phyloP scores from a whole-genome alignment of 1,284 basidiomycete genomes.

The Boletus sp. region DNA sequence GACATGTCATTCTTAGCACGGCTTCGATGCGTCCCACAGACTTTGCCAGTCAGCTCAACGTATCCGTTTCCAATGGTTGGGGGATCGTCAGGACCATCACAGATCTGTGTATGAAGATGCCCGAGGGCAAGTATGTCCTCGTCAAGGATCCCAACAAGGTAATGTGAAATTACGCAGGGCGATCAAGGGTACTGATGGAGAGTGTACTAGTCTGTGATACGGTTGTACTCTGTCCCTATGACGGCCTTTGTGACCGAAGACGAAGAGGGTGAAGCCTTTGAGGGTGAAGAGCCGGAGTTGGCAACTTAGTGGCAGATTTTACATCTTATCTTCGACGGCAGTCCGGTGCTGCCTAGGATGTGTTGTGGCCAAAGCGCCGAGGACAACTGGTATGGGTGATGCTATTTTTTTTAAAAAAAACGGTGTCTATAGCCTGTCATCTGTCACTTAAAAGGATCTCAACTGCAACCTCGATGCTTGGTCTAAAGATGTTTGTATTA shows the following conservation, averaged over 20 bases:
- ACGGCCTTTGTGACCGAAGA: conserved; percentile 79
- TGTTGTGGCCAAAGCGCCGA: background rate
- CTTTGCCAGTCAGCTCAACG: conserved; percentile 94
- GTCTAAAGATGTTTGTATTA: conserved; percentile 45
- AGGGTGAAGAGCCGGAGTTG: conserved; percentile 54
- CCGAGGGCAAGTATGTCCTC: conserved; percentile 95
- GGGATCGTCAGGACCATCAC: conserved; percentile 96
- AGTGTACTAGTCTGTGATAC: conserved; percentile 79
- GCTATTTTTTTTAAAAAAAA: background rate
- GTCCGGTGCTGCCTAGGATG: background rate
- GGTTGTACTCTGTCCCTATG: conserved; percentile 90
- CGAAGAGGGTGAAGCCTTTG: conserved; percentile 55
- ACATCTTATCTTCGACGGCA: conserved; percentile 17
- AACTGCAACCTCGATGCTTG: conserved; percentile 79
- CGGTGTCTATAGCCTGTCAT: conserved; percentile 16
- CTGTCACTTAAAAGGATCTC: conserved; percentile 68
- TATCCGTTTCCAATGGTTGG: conserved; percentile 97
- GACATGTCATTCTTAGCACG: conserved; percentile 95
- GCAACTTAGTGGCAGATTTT: conserved; percentile 24
- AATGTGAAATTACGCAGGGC: conserved; percentile 15
- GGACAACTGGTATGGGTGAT: conserved; percentile 7
- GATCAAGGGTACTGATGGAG: conserved; percentile 11
- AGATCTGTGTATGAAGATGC: conserved; percentile 92
- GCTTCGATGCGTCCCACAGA: conserved; percentile 95
- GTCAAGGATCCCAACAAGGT: conserved; percentile 98